Conservation (phyloP, 371 early-diverging fungal genomes). For the Lichtheimia hyalospora region DNA sequence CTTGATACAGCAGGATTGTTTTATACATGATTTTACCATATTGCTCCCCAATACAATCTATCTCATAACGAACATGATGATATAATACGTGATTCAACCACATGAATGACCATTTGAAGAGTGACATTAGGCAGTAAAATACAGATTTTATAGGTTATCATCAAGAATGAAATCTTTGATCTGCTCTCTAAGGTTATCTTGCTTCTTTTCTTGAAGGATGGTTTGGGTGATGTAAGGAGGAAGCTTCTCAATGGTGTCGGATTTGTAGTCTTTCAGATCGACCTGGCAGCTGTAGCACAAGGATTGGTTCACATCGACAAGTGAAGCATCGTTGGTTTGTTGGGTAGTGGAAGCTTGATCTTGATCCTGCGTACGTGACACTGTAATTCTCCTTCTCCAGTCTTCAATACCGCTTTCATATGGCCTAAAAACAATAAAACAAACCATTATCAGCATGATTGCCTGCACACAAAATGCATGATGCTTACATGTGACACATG, state of each 20-base stretch:
- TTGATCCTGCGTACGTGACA: constrained; percentile 27
- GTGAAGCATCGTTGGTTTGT: constrained; percentile 18
- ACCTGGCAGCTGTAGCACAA: constrained; percentile 67
- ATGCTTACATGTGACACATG: constrained; percentile 54
- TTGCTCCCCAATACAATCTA: too few species aligned
- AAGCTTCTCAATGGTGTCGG: constrained; percentile 16
- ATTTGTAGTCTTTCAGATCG: constrained; percentile 47
- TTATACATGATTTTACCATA: too few species aligned
- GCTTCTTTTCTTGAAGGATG: constrained; percentile 2
- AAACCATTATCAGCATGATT: too few species aligned
- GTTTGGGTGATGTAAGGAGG: constrained; percentile 26
- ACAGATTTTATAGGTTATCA: not conserved
- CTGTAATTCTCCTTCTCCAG: constrained; percentile 60
- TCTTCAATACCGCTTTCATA: constrained; percentile 46
- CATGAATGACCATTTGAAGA: too few species aligned
- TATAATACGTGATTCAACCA: too few species aligned
- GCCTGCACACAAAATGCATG: not conserved
- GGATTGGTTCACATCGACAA: constrained; percentile 34
- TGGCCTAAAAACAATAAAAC: constrained; percentile 30
- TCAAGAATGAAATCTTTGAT: not conserved
- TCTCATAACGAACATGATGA: too few species aligned
- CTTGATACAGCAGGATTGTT: too few species aligned
- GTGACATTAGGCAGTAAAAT: too few species aligned
- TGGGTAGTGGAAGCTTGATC: constrained; percentile 8
- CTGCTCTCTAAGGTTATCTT: not conserved